Base-by-base conservation (phyloP, 2,329 filamentous ascomycete species). In the Rhexocercosporidium sp. region DNA sequence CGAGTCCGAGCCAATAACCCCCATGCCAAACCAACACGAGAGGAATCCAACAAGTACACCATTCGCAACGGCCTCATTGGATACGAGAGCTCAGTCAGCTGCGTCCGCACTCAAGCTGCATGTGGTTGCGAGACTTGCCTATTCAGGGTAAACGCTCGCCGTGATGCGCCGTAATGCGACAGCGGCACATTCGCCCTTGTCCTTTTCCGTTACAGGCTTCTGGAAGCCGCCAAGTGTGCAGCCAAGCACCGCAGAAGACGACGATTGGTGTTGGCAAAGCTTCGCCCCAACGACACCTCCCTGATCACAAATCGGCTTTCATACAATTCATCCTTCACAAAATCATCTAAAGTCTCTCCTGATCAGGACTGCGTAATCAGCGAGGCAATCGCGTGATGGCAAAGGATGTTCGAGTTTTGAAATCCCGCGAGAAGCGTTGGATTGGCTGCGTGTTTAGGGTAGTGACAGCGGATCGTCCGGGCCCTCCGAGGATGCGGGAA, bases 191-290 rank as follows among this genome's bases (percentile, higher is more conserved):
- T 6, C 18, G 18, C 29, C 27, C 25, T 31, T 27, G 12, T 46
- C 57, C 39, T 31, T 27, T 20, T 46, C 57, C 39, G 7, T 31
- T 22, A 22, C 39, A 47, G 39, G 25, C 25, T 11, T 60, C 57
- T 60, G 37, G 22, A 20, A 44, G 25, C 12, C 16, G 27, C 22
- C 57, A 60, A 60, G 57, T 47, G 39, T 18, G 39, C 39, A 29
- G 22, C 39, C 57, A 60, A 47, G 22, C 25, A 3, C 57, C 22
- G 39, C 39, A 16, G n/a, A 44, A 31, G 57, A 25, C 22, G 25
- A 29, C 25, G 39, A 60, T 60, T 47, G 39, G 41, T 20, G 22
- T 60, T 60, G 57, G 57, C 57, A 60, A 60, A 60, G 57, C 57
- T 60, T 60, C 39, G 39, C 16, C n/a, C 22, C 39, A 9, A 60